Base-by-base conservation (phyloP, 2,329 filamentous ascomycete genomes). In the Plenodomus biglobosus region DNA sequence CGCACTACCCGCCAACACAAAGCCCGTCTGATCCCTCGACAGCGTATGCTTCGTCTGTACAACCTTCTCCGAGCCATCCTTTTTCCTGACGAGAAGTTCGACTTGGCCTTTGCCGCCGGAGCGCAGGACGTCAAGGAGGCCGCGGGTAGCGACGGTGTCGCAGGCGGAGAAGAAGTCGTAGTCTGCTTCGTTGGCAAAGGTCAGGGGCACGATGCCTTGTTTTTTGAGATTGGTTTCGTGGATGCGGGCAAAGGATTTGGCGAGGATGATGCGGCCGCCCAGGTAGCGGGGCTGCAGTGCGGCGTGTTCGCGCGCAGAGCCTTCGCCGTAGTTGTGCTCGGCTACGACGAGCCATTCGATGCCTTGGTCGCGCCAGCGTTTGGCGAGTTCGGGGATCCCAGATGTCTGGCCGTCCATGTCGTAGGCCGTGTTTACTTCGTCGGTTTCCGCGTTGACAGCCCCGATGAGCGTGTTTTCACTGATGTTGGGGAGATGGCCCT, bases 401-500 rank as follows among this genome's bases (percentile, higher is more conserved):
- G 84, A 81, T 65, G 78, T 78, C 50, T 79, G 80, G 63, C 90
- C 90, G 69, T 91, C 86, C 49, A 88, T 76, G 72, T 99, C 94
- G 75, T 95, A 94, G 4, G 92, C 94, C 17, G 83, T 85, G 73
- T 97, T 97, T 56, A 94, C 92, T 74, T 96, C 92, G 61, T 87
- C 88, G 0, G 92, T 99, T 54, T 89, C 90, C 37, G 88, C 91
- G 73, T 96, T 96, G 69, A 92, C 81, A 51, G 94, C 94, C 44
- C 91, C 94, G 75, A 96, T 96, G 58, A 99, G 84, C 2, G 94
- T 99, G 82, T 99, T 99, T 69, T 90, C 90, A 62, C 86, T 88
- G 73, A 99, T 99, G 79, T 99, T 99, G 72, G 94, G 90, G 55
- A 99, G 84, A 75, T 99, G 94, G 55, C 94, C 94, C 80, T 97